Conservation (phyloP, 352 stramenopile genomes). For the Phytopythium ostracodes region DNA sequence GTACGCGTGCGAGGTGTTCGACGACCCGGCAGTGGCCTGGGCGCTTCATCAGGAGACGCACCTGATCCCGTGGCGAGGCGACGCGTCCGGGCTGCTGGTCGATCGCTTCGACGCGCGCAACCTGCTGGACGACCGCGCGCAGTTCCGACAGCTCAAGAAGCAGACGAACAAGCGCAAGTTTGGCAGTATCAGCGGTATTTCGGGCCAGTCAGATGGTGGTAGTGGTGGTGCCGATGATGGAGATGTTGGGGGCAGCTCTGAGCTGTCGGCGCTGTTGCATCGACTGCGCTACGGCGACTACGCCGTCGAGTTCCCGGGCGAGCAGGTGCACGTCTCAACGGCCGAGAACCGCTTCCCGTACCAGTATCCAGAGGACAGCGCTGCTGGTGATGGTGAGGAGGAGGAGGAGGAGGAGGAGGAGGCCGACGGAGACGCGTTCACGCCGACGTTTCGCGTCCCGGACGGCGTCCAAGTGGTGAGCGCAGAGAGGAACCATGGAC, state of each 20-base stretch:
- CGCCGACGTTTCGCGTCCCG: slow-evolving; percentile 24
- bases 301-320: slow-evolving; percentile 27
- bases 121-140: slow-evolving; percentile 37
- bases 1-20: slow-evolving; percentile 49
- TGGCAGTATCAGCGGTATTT: not conserved
- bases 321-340: slow-evolving; percentile 10
- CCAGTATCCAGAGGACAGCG: slow-evolving; percentile 29
- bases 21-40: slow-evolving; percentile 41
- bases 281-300: slow-evolving; percentile 46
- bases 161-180: slow-evolving; percentile 1
- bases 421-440: slow-evolving; percentile 21
- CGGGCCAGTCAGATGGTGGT: not conserved
- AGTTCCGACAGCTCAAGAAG: slow-evolving; percentile 53
- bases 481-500: not conserved
- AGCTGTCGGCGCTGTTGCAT: slow-evolving; percentile 25
- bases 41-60: slow-evolving; percentile 48
- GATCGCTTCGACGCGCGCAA: slow-evolving; percentile 68
- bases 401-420: slow-evolving; percentile 20
- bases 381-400: slow-evolving; percentile 1
- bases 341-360: slow-evolving; percentile 41
- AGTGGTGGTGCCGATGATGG: not conserved
- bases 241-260: not conserved
- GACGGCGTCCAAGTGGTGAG: slow-evolving; percentile 23
- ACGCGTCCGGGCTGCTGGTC: slow-evolving; percentile 29
- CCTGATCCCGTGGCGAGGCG: slow-evolving; percentile 46